Evolutionary conservation across 768 basidiomycete genomes (phyloP), one percentile per base, ranked within the genome.

Genomic region (Tylopilus sp.): DNA sequence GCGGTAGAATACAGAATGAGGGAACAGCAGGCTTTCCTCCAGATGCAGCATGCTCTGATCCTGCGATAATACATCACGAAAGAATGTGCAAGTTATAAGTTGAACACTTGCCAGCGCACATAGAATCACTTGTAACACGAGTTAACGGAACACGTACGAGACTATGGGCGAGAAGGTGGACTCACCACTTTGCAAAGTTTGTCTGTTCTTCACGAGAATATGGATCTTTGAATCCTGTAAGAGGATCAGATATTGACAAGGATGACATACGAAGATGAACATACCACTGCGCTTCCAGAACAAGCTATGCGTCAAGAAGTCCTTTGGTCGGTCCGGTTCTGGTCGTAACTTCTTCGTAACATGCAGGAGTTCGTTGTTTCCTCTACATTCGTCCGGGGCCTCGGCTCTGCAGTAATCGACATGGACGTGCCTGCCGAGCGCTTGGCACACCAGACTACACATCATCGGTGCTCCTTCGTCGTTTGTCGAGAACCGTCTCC

Each of bases 381-480:
- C 61, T 35, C 50, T 41, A 56, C 83, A 84, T 4, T 59, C 47
- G 0, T 42, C 63, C 0, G 50, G 59, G 10, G 58, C 52, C 47
- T 71, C 51, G 1, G 75, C 67, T 17, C 79, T 71, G 56, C 83
- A 84, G 49, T 75, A 78, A 57, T 80, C 80, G 50, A 83, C 65
- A 52, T 84, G 82, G 2, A 66, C 69, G 47, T 85, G 82, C 31
- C 82, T 62, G 4, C 79, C 80, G 55, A 81, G 68, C 5, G 74
- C 63, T 21, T 72, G 64, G 57, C 82, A 84, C 31, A 80, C 68
- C 18, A 82, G 60, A 41, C 70, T 81, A 62, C 82, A 84, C 70
- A 83, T 73, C 78, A 82, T 80, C 1, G 82, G 82, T 1, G 80
- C 80, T 8, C 82, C 81, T 26, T 79, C 76, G 40, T 81, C 79